phyloP scores from a whole-genome alignment of 371 early-diverging fungal genomes.

The Entomophthora muscae region DNA sequence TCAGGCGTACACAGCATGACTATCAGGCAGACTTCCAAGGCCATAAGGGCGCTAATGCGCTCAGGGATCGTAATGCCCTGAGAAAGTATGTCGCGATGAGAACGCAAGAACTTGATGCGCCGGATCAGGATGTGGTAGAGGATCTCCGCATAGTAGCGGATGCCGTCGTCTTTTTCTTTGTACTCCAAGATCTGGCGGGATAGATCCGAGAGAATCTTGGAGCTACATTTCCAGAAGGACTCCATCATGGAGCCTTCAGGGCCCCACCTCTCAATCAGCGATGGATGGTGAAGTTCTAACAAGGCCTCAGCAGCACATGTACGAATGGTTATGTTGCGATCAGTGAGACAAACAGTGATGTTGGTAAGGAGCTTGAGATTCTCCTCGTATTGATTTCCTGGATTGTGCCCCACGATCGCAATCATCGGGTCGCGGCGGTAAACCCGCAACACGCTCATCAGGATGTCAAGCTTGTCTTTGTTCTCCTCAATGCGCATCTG shows the following conservation, averaged over 20 bases:
- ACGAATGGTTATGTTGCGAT: constrained; percentile 36
- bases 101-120: constrained; percentile 41
- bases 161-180: constrained; percentile 32
- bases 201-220: constrained; percentile 30
- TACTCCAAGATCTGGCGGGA: constrained; percentile 26
- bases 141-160: constrained; percentile 29
- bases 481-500: constrained; percentile 26
- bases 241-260: constrained; percentile 30
- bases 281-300: constrained; percentile 33
- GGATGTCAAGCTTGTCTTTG: constrained; percentile 47
- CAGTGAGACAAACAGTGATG: constrained; percentile 46
- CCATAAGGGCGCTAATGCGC: constrained; percentile 44
- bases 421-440: constrained; percentile 54
- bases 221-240: constrained; percentile 48
- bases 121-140: constrained; percentile 33
- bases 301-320: constrained; percentile 51
- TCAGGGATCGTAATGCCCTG: constrained; percentile 38
- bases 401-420: constrained; percentile 25
- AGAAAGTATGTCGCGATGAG: constrained; percentile 20
- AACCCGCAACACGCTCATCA: constrained; percentile 47
- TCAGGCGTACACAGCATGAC: constrained; percentile 59
- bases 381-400: constrained; percentile 31
- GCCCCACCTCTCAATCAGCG: constrained; percentile 42
- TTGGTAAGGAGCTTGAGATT: constrained; percentile 39
- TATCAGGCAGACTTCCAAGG: constrained; percentile 56